Conservation (phyloP, 108 stramenopile species). For the Conticribra weissflogii region DNA sequence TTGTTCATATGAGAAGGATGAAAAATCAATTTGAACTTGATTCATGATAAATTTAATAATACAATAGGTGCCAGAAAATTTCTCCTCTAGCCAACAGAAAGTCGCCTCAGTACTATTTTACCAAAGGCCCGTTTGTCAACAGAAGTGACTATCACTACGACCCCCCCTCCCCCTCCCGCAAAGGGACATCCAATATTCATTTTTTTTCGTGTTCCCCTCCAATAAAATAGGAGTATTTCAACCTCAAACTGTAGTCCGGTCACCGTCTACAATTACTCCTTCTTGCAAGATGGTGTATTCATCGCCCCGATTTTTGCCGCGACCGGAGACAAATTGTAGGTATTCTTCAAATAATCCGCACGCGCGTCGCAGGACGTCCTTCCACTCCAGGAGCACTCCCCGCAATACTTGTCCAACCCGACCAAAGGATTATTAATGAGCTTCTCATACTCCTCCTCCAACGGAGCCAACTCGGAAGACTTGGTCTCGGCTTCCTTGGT, state of each 20-base stretch:
- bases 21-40: too few species aligned
- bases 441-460: conserved; percentile 55
- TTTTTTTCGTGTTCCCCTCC: background rate
- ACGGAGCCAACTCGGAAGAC: conserved; percentile 40
- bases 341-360: conserved; percentile 24
- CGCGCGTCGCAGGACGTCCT: conserved; percentile 17
- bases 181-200: too few species aligned
- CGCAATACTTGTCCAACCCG: conserved; percentile 35
- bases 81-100: too few species aligned
- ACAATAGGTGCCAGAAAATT: too few species aligned
- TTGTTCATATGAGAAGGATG: too few species aligned
- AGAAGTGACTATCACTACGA: too few species aligned
- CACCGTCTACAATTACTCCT: conserved; percentile 2
- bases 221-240: background rate
- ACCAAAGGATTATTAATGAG: conserved; percentile 35
- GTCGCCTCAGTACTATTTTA: too few species aligned
- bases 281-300: conserved; percentile 25
- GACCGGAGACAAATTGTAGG: conserved; percentile 4
- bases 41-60: too few species aligned
- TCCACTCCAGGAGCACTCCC: conserved; percentile 18
- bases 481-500: conserved; percentile 45
- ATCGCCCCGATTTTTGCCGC: conserved; percentile 14
- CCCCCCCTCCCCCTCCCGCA: too few species aligned
- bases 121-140: too few species aligned
- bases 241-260: too few species aligned